Percentiles rank a stretch among this genome's conserved stretches.
phyloP scores from a whole-genome alignment of 73 alveolate genomes.

The Paramecium sexaurelia region DNA sequence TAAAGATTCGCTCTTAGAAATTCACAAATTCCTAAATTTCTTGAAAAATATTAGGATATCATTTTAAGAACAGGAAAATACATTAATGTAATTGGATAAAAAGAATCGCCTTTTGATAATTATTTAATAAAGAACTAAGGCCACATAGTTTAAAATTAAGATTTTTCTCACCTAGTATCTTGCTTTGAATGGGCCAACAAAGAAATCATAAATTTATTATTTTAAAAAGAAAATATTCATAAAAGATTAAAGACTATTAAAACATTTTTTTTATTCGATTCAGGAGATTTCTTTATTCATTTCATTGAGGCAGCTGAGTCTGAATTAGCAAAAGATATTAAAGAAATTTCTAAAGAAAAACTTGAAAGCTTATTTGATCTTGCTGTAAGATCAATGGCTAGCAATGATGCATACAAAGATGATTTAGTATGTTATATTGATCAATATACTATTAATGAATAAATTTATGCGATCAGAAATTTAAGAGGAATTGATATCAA shows the following conservation, averaged over 20 bases:
- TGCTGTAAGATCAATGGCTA: slow-evolving; percentile 75
- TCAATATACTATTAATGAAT: slow-evolving; percentile 73
- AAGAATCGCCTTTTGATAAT: slow-evolving; percentile 84
- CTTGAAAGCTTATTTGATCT: slow-evolving; percentile 75
- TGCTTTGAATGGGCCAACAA: slow-evolving; percentile 83
- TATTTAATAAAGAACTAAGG: slow-evolving; percentile 70
- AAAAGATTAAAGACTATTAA: slow-evolving; percentile 75
- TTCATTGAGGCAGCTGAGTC: slow-evolving; percentile 83
- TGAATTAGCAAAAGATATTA: slow-evolving; percentile 63
- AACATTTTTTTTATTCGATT: slow-evolving; percentile 79
- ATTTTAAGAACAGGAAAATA: slow-evolving; percentile 93
- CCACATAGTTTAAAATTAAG: slow-evolving; percentile 40
- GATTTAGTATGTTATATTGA: slow-evolving; percentile 79
- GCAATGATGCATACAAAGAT: slow-evolving; percentile 80
- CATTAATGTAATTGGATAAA: slow-evolving; percentile 89
- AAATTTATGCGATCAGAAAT: slow-evolving; percentile 75
- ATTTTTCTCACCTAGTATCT: slow-evolving; percentile 78
- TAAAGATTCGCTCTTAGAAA: slow-evolving; percentile 87
- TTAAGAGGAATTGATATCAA: slow-evolving; percentile 69
- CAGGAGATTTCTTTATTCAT: slow-evolving; percentile 82
- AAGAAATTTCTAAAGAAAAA: slow-evolving; percentile 75
- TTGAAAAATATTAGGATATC: slow-evolving; percentile 82
- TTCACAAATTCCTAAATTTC: slow-evolving; percentile 86
- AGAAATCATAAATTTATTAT: slow-evolving; percentile 71
- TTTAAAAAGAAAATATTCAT: slow-evolving; percentile 69